Evolutionary conservation across 2,329 filamentous ascomycete species (phyloP).

Genomic region (Chaetomiaceae sp.): DNA sequence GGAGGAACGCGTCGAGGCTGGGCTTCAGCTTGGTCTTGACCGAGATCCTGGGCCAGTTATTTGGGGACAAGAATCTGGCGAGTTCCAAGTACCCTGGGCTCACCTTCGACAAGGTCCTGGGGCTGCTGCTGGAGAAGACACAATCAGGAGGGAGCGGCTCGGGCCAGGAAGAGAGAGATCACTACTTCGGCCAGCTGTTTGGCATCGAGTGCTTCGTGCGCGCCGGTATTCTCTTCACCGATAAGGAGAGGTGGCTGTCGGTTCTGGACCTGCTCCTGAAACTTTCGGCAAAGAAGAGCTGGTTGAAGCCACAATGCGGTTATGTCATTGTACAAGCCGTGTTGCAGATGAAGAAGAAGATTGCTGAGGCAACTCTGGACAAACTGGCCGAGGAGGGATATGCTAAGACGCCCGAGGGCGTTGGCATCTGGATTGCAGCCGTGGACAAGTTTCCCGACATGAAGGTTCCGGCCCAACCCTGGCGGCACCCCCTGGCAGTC

Average conservation of each 20-base stretch:
- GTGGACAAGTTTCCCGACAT: constrained; percentile 59
- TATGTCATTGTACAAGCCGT: constrained; percentile 73
- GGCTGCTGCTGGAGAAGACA: constrained; percentile 51
- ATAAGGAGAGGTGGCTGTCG: constrained; percentile 55
- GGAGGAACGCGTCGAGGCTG: constrained; percentile 79
- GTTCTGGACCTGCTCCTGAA: constrained; percentile 70
- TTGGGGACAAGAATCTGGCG: constrained; percentile 45
- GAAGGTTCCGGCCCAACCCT: constrained; percentile 63
- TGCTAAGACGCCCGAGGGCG: constrained; percentile 77
- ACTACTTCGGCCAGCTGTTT: constrained; percentile 80
- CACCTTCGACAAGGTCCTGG: constrained; percentile 52
- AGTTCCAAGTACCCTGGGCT: constrained; percentile 47
- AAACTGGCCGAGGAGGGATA: constrained; percentile 60
- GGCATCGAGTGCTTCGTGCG: constrained; percentile 82
- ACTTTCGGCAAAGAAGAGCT: constrained; percentile 75
- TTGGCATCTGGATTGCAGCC: constrained; percentile 79
- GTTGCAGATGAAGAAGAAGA: constrained; percentile 53
- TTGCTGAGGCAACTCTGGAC: constrained; percentile 58
- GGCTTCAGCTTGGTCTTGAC: constrained; percentile 88
- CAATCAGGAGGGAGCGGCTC: constrained; percentile 49
- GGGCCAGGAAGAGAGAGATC: constrained; percentile 77
- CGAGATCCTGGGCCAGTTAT: constrained; percentile 70
- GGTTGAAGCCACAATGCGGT: constrained; percentile 84
- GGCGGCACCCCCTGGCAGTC: constrained; percentile 70
- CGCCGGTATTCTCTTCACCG: constrained; percentile 64